Conservation (phyloP, 352 stramenopile species). For the Elongisporangium anandrum region DNA sequence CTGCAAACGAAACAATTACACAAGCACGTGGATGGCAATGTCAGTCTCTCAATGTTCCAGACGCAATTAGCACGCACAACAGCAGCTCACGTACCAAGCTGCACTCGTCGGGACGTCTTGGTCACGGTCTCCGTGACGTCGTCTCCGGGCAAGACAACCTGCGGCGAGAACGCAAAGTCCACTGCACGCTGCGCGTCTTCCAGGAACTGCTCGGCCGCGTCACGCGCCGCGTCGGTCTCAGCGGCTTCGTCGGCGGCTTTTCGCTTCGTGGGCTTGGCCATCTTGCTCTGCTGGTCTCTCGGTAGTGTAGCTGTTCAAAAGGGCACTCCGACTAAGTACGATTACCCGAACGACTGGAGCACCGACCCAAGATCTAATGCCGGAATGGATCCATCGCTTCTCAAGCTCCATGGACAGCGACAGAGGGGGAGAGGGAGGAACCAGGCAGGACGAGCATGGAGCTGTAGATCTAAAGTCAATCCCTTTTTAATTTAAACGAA, state of each 20-base stretch:
- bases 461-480: constrained; percentile 11
- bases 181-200: constrained; percentile 71
- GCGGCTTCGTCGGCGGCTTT: constrained; percentile 23
- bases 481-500: constrained; percentile 31
- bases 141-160: constrained; percentile 70
- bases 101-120: constrained; percentile 61
- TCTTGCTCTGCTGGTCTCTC: constrained; percentile 16
- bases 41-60: neutral
- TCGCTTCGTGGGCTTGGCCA: constrained; percentile 45
- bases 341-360: constrained; percentile 2
- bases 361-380: neutral
- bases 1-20: constrained; percentile 15
- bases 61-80: no score
- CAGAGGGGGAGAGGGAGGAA: neutral
- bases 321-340: constrained; percentile 27
- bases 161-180: constrained; percentile 72
- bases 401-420: neutral
- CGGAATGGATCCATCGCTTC: neutral
- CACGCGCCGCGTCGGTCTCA: constrained; percentile 18
- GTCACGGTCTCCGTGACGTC: constrained; percentile 77
- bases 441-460: neutral
- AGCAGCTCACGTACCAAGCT: constrained; percentile 62
- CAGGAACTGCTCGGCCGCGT: constrained; percentile 54
- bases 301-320: constrained; percentile 6
- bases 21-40: constrained; percentile 4